Evolutionary conservation across 305 asterid species (phyloP), one percentile per base, ranked within the genome.

Genomic region (Salvia sclarea): DNA sequence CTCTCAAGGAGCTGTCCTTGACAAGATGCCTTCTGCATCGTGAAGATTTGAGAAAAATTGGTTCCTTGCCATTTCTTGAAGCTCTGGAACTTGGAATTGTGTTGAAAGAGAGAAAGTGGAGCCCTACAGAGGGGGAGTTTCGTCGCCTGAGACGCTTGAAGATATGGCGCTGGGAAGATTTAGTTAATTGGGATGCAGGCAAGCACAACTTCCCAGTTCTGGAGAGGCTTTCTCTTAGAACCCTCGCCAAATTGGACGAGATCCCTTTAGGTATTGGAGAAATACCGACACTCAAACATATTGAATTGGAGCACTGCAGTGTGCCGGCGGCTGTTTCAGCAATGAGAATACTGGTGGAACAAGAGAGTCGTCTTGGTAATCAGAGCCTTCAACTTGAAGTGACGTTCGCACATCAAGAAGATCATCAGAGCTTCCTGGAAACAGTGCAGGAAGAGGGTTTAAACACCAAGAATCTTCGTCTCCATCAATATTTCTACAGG

Each of bases 121-220:
- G 5, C 1, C 53, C 33, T 1, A 0, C 38, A 11, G 22, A 50
- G 17, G 55, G 59, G 52, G 37, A 12, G 21, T 57, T 68, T 1
- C 38, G n/a, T 31, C 11, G 12, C 5, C 58, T 66, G 9, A 62
- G 25, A 44, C 14, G 8, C 38, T 13, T 52, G 52, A 1, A 35
- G 4, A 13, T 21, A 4, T 9, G 1, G 3, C 11, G 4, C 3
- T 38, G 4, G 1, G 30, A 24, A 1, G 30, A 24, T 24, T 12
- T 62, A n/a, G 24, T 75, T 10, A 2, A 20, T 3, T 70, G 76
- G 80, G 49, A 44, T 70, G 66, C 69, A 6, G 66, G 70, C n/a
- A 64, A 12, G 20, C 49, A 44, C 13, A 68, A 69, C 49, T 75
- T 75, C 12, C 80, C 72, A n/a, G n/a, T 62, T 16, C 44, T 75